Base-by-base conservation (phyloP, 768 basidiomycete genomes). In the Psilocybe azurescens region DNA sequence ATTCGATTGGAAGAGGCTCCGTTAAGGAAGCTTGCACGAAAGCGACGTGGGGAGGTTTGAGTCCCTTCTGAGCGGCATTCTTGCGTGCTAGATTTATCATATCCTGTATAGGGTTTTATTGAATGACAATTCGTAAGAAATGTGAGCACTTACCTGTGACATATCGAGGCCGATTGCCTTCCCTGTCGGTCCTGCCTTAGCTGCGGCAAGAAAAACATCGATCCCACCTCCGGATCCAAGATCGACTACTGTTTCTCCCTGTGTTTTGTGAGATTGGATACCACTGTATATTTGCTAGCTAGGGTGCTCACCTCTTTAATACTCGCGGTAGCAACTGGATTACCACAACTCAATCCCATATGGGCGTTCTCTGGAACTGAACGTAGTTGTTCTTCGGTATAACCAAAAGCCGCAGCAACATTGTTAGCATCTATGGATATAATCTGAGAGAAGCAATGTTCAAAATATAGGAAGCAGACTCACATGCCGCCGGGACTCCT, bases 241-340 rank as follows among this genome's bases (percentile, higher is more conserved):
- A 68, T 88, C 83, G 1, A 89, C 68, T 3, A 87, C 80, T 0
- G 69, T 74, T 71, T 88, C 86, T 49, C 86, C 86, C 86, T 86
- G 61, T 16, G 13, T 38, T n/a, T 3, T 29, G n/a, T 29, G 18
- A 56, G 16, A 5, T 46, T 18, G 32, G n/a, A n/a, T 32, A n/a
- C 24, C 24, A 32, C 51, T 14, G 11, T 38, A 53, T 16, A 16
- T 30, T 7, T 36, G 6, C 33, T 7, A 48, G 29, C 14, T 14
- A 44, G 46, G 7, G 10, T 10, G 51, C 69, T 0, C 55, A 83
- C 86, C 67, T 79, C 72, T 69, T 79, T 81, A 55, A 87, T 71
- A 39, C 70, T 77, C 0, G 85, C 85, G 7, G 72, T 64, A 7
- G 75, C 79, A 1, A 82, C 74, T 1, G 86, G 86, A 65, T 82